phyloP scores from a whole-genome alignment of 1,284 basidiomycete species.

The Coniferiporia sulphurascens region DNA sequence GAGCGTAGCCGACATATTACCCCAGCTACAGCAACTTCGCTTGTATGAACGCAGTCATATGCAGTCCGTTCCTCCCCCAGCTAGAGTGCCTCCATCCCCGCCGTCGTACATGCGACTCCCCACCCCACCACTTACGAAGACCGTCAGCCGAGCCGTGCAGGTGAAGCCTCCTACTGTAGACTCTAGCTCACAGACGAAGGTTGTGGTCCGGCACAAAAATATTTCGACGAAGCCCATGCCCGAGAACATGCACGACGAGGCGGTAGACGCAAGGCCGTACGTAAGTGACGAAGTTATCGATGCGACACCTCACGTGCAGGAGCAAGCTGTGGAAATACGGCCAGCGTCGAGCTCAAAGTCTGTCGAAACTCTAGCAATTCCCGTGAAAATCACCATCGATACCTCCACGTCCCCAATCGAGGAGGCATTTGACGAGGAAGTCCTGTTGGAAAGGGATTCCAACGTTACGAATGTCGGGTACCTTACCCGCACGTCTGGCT shows the following conservation, averaged over 20 bases:
- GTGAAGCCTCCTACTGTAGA: constrained; percentile 40
- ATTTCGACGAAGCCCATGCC: constrained; percentile 25
- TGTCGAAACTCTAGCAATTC: constrained; percentile 10
- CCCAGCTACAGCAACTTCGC: constrained; percentile 62
- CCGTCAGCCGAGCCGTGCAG: constrained; percentile 42
- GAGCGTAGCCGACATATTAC: constrained; percentile 57
- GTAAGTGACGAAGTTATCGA: constrained; percentile 37
- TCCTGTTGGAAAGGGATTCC: background rate
- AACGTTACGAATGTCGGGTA: background rate
- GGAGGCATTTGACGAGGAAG: constrained; percentile 10
- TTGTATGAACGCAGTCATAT: constrained; percentile 42
- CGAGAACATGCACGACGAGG: constrained; percentile 26
- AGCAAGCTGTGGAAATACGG: constrained; percentile 12
- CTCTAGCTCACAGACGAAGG: constrained; percentile 41
- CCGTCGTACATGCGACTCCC: constrained; percentile 45
- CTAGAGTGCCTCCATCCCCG: constrained; percentile 21
- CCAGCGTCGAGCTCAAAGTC: constrained; percentile 9
- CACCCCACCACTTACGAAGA: constrained; percentile 44
- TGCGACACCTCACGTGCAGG: constrained; percentile 28
- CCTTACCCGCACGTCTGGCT: constrained; percentile 2
- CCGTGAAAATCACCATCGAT: constrained; percentile 4
- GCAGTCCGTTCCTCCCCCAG: constrained; percentile 14
- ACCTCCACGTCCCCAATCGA: constrained; percentile 5
- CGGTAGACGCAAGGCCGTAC: constrained; percentile 30
- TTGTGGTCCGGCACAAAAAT: constrained; percentile 27